Conservation (phyloP, 805 yeast genomes). For the Huiozyma naganishii region DNA sequence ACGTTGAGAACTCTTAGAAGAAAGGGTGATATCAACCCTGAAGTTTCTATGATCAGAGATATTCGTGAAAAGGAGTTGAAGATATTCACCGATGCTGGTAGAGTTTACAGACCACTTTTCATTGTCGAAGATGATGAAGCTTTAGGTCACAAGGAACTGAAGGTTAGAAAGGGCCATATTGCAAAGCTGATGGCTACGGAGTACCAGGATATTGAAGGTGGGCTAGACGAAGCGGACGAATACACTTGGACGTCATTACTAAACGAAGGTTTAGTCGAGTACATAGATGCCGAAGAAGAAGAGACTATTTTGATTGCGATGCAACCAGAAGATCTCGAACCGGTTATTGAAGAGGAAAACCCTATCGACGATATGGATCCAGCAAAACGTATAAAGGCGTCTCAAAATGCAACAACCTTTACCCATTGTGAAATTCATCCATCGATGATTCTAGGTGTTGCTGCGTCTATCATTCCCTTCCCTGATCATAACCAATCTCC, state of each 20-base stretch:
- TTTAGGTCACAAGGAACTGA: constrained; percentile 55
- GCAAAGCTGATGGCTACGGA: constrained; percentile 55
- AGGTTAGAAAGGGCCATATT: constrained; percentile 76
- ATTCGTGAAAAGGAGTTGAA: constrained; percentile 93
- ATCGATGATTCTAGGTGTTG: constrained; percentile 95
- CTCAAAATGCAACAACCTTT: constrained; percentile 66
- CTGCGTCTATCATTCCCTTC: constrained; percentile 97
- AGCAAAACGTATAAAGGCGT: constrained; percentile 78
- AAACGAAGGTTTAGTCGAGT: constrained; percentile 82
- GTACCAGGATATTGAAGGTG: constrained; percentile 44
- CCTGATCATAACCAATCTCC: constrained; percentile 99
- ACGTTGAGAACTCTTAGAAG: constrained; percentile 88
- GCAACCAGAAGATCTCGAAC: constrained; percentile 93
- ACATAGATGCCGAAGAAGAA: constrained; percentile 97
- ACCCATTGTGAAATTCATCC: constrained; percentile 99
- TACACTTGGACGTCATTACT: constrained; percentile 83
- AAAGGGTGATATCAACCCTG: constrained; percentile 90
- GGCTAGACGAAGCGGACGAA: constrained; percentile 41
- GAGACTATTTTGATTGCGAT: constrained; percentile 97
- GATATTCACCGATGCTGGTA: constrained; percentile 96
- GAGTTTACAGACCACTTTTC: constrained; percentile 94
- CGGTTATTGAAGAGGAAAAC: constrained; percentile 39
- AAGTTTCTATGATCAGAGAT: constrained; percentile 93
- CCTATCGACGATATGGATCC: constrained; percentile 32
- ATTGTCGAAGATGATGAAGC: constrained; percentile 80